A percentile compares a stretch with the other conserved stretches of the same genome.
Conservation (phyloP, 1,284 basidiomycete genomes). For the Moesziomyces sp. region DNA sequence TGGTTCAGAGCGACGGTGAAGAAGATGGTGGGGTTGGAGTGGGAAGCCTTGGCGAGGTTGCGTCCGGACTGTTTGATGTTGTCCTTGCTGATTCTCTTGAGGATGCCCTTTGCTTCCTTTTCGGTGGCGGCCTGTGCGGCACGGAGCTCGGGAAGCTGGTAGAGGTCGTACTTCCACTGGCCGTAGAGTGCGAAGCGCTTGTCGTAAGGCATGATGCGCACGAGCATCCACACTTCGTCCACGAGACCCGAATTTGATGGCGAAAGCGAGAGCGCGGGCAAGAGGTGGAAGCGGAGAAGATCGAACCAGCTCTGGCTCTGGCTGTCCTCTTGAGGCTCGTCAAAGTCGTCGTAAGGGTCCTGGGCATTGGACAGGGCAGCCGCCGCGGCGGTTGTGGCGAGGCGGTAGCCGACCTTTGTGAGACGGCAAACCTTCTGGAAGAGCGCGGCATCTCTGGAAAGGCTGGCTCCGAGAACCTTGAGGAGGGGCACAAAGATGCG, state of each 20-base stretch:
- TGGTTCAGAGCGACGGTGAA: conserved; percentile 91
- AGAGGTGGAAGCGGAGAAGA: conserved; percentile 80
- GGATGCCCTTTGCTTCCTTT: conserved; percentile 69
- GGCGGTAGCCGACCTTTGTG: conserved; percentile 42
- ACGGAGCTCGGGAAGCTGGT: conserved; percentile 69
- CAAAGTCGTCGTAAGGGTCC: conserved; percentile 19
- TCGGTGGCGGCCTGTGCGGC: conserved; percentile 72
- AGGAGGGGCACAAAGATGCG: conserved; percentile 56
- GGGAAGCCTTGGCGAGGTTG: conserved; percentile 90
- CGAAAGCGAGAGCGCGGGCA: conserved; percentile 87
- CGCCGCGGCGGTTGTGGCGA: conserved; percentile 22
- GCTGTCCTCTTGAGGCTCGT: conserved; percentile 22
- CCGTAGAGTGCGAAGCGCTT: conserved; percentile 90
- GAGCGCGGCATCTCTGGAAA: conserved; percentile 48
- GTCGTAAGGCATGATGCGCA: conserved; percentile 80
- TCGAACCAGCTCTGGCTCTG: conserved; percentile 77
- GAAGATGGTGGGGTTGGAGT: conserved; percentile 91
- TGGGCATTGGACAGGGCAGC: conserved; percentile 5
- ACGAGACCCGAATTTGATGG: conserved; percentile 76
- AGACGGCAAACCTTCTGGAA: conserved; percentile 61
- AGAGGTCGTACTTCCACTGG: conserved; percentile 86
- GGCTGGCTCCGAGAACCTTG: conserved; percentile 54
- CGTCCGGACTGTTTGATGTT: conserved; percentile 84
- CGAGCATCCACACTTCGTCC: conserved; percentile 70
- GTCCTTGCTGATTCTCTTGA: conserved; percentile 70